Evolutionary conservation across 148 eudicot genomes (phyloP), one percentile per base, ranked within the genome.

Genomic region (Chenopodium suecicum): DNA sequence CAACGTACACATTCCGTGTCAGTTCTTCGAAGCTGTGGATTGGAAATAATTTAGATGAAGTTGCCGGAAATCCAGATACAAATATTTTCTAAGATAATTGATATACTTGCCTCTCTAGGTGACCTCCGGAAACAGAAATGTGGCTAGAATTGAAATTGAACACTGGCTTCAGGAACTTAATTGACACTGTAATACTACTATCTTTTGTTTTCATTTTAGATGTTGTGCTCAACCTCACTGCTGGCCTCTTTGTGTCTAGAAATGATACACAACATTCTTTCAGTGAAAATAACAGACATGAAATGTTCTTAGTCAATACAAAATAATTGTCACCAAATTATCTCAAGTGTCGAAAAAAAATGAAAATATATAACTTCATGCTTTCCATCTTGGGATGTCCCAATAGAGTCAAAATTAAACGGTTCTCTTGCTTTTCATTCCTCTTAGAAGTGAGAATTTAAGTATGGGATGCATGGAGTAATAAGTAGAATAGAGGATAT

Each of bases 61-160:
- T 76, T 52, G 62, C 63, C 63, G 78, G 69, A 71, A 37, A 19
- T 77, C 4, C 17, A 77, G 23, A 12, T 31, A 50, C 7, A 37
- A 16, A 6, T 13, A 73, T 72, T 23, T 17, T 46, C 65, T 6
- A 14, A n/a, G 70, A 31, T 23, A 27, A 0, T 56, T 17, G 52
- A 64, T 34, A 65, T 32, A 83, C 81, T 83, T 76, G 88, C 99
- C 91, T 88, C 63, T 79, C 83, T 74, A 94, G 79, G 50, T 87
- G 85, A 67, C 99, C 99, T 84, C 98, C 94, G 27, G 88, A 81
- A 58, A 94, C 70, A 70, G 88, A 89, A 64, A 96, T 25, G 66
- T 90, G 93, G 67, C 95, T 87, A 17, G 98, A 92, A 86, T 92
- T 92, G 90, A 96, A 94, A 54, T 87, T 92, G 80, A 96, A 94